Base-by-base conservation (phyloP, 1,284 basidiomycete genomes). In the Boletus semigastroideus region DNA sequence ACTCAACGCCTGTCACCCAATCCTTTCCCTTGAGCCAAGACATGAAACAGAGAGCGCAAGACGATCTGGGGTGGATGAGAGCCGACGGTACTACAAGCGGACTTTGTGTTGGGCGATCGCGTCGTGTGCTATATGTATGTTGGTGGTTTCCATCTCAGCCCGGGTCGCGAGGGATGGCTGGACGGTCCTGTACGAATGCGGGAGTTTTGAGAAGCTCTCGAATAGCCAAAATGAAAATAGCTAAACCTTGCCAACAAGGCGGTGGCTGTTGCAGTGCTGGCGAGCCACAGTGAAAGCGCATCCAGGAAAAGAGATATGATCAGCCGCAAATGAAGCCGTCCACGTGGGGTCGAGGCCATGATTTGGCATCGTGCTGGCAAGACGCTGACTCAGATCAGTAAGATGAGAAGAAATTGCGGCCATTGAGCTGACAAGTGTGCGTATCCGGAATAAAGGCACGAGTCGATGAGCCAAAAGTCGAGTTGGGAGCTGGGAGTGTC, bases 1-100 rank as follows among this genome's bases (percentile, higher is more conserved):
- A 70, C 46, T 66, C 65, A 20, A 66, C 47, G 7, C 63, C 68
- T 1, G 59, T 61, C 28, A 51, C 52, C 68, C 55, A 68, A 41
- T 66, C 65, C 28, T 54, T 69, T 10, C 52, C 61, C 25, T 66
- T 66, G 20, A 69, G 43, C 65, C 66, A 66, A 46, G 68, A 69
- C 66, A 66, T 70, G 9, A 30, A 33, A 42, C 11, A 44, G 13
- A 20, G 34, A n/a, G 42, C 36, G 31, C 37, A 12, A 30, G 19
- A 30, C 11, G 9, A 6, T n/a, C 22, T 28, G 3, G 27, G 17
- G 47, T 22, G 25, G 25, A 45, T 40, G 59, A 42, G 48, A 49
- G 16, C 19, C 20, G 25, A 49, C 33, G 19, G n/a, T n/a, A n/a
- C n/a, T 22, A 14, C 20, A 19, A 30, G 31, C n/a, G 20, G 33